A percentile compares a stretch with the other conserved stretches of the same genome.
Conservation (phyloP, 352 stramenopile species). For the Globisporangium alternatum region DNA sequence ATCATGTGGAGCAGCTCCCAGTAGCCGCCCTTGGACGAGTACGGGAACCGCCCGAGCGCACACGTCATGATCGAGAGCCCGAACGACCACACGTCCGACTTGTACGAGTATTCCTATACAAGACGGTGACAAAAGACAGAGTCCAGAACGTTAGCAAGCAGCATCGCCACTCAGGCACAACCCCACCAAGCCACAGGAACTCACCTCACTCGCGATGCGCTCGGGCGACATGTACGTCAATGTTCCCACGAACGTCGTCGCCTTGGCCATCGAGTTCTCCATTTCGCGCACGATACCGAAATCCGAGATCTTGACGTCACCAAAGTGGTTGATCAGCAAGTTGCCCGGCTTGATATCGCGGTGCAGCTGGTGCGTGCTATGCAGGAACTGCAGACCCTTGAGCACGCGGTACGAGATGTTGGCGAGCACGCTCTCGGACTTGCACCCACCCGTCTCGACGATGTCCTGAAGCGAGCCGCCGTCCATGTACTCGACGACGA, state of each 20-base stretch:
- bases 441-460: constrained; percentile 86
- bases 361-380: constrained; percentile 88
- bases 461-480: constrained; percentile 93
- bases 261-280: constrained; percentile 84
- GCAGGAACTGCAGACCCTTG: constrained; percentile 87
- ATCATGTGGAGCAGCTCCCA: constrained; percentile 90
- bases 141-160: not conserved
- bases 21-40: constrained; percentile 83
- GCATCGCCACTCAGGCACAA: not conserved
- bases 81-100: constrained; percentile 86
- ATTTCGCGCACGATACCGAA: constrained; percentile 85
- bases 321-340: constrained; percentile 91
- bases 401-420: constrained; percentile 88
- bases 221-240: constrained; percentile 94
- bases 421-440: constrained; percentile 83
- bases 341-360: constrained; percentile 95
- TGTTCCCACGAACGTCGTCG: constrained; percentile 91
- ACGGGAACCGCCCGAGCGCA: constrained; percentile 86
- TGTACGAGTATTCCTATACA: constrained; percentile 77
- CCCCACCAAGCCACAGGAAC: not conserved
- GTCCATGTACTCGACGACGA: constrained; percentile 97
- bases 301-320: constrained; percentile 88
- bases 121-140: constrained; percentile 13
- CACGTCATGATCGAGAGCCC: constrained; percentile 89
- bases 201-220: constrained; percentile 85